These are phyloP conservation scores for Hanseniaspora hatyaiensis DNA, from an alignment of 805 yeast species.

Conservation along the genomic window DNA sequence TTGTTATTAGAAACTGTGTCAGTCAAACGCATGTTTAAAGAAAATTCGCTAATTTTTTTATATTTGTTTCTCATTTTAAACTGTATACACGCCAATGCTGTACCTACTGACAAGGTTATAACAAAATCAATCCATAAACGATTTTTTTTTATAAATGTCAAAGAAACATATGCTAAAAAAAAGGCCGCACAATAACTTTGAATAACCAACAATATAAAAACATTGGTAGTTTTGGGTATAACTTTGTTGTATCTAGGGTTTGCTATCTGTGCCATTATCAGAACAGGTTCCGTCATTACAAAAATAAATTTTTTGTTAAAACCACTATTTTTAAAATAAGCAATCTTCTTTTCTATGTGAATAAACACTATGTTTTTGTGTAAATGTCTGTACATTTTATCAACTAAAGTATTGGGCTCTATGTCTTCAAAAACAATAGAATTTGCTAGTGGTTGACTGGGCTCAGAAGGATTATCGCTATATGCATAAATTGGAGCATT, in stretches of 20 bases:
- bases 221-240: constrained; percentile 20
- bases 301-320: constrained; percentile 25
- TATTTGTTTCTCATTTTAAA: constrained; percentile 19
- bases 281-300: constrained; percentile 29
- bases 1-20: constrained; percentile 13
- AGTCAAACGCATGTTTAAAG: constrained; percentile 19
- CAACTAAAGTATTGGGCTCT: too few species aligned
- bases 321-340: constrained; percentile 24
- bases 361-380: background rate
- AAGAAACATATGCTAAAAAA: constrained; percentile 20
- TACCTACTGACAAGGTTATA: constrained; percentile 17
- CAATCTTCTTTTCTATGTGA: constrained; percentile 27
- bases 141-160: constrained; percentile 19
- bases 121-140: constrained; percentile 18
- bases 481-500: background rate
- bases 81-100: constrained; percentile 16
- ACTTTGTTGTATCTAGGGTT: constrained; percentile 27
- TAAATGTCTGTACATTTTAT: constrained; percentile 1
- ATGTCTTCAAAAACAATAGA: background rate
- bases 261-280: constrained; percentile 28
- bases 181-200: constrained; percentile 30
- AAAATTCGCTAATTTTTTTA: constrained; percentile 21
- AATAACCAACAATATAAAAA: constrained; percentile 22
- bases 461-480: constrained; percentile 12
- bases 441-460: background rate